Conservation (phyloP, 2,329 filamentous ascomycete species). For the Akanthomyces lecanii region DNA sequence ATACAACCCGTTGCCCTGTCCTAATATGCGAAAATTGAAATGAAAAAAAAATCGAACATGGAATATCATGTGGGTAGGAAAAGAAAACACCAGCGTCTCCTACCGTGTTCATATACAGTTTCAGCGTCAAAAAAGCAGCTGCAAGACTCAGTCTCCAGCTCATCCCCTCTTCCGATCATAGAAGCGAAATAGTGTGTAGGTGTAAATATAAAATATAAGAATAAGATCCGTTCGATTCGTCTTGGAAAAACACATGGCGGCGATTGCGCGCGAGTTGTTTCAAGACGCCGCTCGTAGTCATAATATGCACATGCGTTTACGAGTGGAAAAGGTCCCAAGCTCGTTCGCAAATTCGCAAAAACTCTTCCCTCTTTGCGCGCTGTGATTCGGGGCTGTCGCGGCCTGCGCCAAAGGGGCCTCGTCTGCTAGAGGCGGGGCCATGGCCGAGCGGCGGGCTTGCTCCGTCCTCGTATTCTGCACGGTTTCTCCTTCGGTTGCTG, state of each 20-base stretch:
- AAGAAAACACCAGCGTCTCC: constrained; percentile 5
- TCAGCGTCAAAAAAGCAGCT: not conserved
- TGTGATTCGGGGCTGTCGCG: constrained; percentile 80
- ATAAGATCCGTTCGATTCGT: constrained; percentile 8
- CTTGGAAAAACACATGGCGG: constrained; percentile 14
- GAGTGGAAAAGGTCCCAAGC: constrained; percentile 98
- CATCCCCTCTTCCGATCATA: not conserved
- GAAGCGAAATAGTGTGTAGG: not conserved
- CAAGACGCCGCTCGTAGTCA: constrained; percentile 20
- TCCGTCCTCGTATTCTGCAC: constrained; percentile 92
- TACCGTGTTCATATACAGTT: constrained; percentile 1
- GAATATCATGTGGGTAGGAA: not conserved
- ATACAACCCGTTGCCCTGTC: not conserved
- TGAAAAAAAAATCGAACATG: not conserved
- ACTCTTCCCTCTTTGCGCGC: constrained; percentile 86
- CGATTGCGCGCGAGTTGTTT: not conserved
- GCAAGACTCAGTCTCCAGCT: not conserved
- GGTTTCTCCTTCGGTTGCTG: constrained; percentile 60
- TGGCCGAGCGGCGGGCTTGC: constrained; percentile 79
- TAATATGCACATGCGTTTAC: constrained; percentile 39
- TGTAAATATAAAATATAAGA: constrained; percentile 8
- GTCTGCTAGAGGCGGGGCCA: constrained; percentile 57
- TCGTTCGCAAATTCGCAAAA: constrained; percentile 76
- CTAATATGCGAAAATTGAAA: not conserved
- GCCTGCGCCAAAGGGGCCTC: constrained; percentile 74